phyloP scores from a whole-genome alignment of 306 rosid species.

The Casuarina equisetifolia region DNA sequence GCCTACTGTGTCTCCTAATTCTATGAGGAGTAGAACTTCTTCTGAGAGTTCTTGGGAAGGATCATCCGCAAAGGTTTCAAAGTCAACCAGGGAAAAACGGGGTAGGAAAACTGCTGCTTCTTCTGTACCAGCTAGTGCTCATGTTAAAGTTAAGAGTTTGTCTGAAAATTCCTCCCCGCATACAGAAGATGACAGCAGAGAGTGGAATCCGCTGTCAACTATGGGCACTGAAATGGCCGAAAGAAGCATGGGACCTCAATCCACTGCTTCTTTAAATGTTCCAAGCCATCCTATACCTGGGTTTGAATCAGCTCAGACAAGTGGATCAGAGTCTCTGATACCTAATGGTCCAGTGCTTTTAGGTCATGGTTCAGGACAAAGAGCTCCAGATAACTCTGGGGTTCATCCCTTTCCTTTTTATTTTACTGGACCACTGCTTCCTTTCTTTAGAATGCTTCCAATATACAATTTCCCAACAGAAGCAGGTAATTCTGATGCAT shows the following conservation, averaged over 20 bases:
- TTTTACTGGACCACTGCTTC: conserved; percentile 98
- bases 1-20: conserved; percentile 49
- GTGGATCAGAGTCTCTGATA: conserved; percentile 67
- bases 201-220: conserved; percentile 53
- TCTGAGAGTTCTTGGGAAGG: conserved; percentile 97
- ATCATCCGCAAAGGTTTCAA: conserved; percentile 65
- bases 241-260: conserved; percentile 47
- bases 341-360: conserved; percentile 69
- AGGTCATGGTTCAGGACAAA: conserved; percentile 73
- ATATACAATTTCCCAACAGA: conserved; percentile 64
- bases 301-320: conserved; percentile 64
- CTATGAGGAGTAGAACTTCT: conserved; percentile 64
- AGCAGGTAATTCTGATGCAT: conserved; percentile 55
- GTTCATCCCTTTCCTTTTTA: conserved; percentile 65
- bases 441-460: conserved; percentile 81
- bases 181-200: conserved; percentile 68
- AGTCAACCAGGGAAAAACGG: conserved; percentile 71
- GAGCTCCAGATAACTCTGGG: conserved; percentile 62
- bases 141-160: conserved; percentile 60
- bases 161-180: conserved; percentile 65
- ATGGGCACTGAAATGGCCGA: conserved; percentile 54
- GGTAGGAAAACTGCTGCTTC: conserved; percentile 51
- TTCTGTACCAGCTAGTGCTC: conserved; percentile 43
- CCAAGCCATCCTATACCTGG: conserved; percentile 67
- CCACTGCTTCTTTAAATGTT: conserved; percentile 47